Percentiles rank a stretch among this genome's conserved stretches.
Conservation (phyloP, 2,329 filamentous ascomycete genomes). For the Emmonsia crescens region DNA sequence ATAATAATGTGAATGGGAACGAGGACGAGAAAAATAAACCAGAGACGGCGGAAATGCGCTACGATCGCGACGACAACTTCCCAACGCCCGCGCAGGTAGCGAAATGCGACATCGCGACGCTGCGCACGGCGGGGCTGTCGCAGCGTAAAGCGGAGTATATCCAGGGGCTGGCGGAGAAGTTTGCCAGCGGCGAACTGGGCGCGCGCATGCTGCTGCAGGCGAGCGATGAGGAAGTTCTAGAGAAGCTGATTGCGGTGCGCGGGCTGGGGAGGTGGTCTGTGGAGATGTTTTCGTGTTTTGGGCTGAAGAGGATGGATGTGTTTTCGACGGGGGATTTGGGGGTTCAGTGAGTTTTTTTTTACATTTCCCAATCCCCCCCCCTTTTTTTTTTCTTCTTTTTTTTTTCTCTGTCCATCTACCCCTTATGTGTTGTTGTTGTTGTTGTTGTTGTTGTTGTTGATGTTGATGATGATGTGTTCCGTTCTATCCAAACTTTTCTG, state of each 20-base stretch:
- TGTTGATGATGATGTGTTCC: no score
- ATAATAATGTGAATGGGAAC: background rate
- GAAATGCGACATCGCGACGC: slow-evolving; percentile 48
- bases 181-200: slow-evolving; percentile 61
- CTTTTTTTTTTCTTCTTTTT: background rate
- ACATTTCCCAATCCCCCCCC: background rate
- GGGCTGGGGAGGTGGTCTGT: slow-evolving; percentile 85
- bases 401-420: background rate
- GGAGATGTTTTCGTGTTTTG: slow-evolving; percentile 97
- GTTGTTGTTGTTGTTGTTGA: no score
- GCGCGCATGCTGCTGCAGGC: slow-evolving; percentile 66
- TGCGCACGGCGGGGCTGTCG: slow-evolving; percentile 79
- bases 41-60: slow-evolving; percentile 11
- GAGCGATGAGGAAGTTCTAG: slow-evolving; percentile 74
- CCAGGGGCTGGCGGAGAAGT: slow-evolving; percentile 72
- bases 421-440: no score
- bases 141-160: slow-evolving; percentile 96
- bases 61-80: slow-evolving; percentile 39
- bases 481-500: no score
- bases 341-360: slow-evolving; percentile 53
- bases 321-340: slow-evolving; percentile 88
- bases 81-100: slow-evolving; percentile 67
- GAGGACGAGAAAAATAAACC: background rate
- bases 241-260: slow-evolving; percentile 71
- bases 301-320: slow-evolving; percentile 86